Base-by-base conservation (phyloP, 2,329 filamentous ascomycete genomes). In the Scytalidium sp. region DNA sequence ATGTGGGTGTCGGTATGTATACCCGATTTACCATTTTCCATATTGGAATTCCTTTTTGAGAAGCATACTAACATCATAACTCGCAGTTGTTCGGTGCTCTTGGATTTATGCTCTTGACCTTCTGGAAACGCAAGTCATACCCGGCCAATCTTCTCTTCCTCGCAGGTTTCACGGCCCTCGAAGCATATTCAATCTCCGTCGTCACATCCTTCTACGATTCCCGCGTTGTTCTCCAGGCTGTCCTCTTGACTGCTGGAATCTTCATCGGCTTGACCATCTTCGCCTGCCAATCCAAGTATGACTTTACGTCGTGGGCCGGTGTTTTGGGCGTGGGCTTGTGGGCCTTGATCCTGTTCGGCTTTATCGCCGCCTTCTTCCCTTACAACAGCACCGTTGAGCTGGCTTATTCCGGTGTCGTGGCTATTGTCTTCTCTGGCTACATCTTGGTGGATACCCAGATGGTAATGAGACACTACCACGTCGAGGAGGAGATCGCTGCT, bases 401-500 rank as follows among this genome's bases (percentile, higher is more conserved):
- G 47, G 78, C 90, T 53, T 97, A 96, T 64, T 90, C 91, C 49
- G 85, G 87, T 7, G 71, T 92, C 13, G 81, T 83, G 0, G 93
- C 94, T 2, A 74, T 99, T 42, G 83, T 99, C 65, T 99, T 99
- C 76, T 92, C 87, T 44, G 93, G 79, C 7, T 99, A 99, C 72
- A 95, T 99, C 54, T 79, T 99, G 43, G 90, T 97, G 43, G 94
- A 99, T 67, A 99, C 94, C 0, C 94, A 99, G 77, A 75, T 99
- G 61, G 84, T 99, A 54, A 87, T 99, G 82, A 84, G 92, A 64
- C 89, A 96, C 70, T 94, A 97, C 72, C 93, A 97, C 65, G 90
- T 97, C 46, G 94, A 99, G 73, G 93, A 97, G 79, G 92, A 97
- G 77, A 97, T 97, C 67, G 91, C 92, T 6, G 93, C 93, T 45